These are phyloP conservation scores for Cutaneotrichosporon cavernicola DNA, from an alignment of 1,284 basidiomycete species.

Conservation along the genomic window DNA sequence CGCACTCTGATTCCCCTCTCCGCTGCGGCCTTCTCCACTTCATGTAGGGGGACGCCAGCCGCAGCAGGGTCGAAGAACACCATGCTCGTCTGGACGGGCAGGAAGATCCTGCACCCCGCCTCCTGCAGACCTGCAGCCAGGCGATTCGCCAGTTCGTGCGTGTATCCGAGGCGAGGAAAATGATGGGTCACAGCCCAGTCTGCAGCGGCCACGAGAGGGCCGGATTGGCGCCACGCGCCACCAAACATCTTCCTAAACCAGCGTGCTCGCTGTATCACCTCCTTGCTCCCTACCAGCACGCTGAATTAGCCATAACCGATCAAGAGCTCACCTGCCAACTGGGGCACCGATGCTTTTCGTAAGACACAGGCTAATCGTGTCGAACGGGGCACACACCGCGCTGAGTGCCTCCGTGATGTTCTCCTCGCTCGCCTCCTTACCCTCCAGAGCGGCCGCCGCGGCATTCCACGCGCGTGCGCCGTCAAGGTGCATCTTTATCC, in stretches of 20 bases:
- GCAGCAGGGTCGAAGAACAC: slow-evolving; percentile 55
- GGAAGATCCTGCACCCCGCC: slow-evolving; percentile 71
- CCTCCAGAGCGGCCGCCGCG: slow-evolving; percentile 72
- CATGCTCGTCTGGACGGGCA: slow-evolving; percentile 85
- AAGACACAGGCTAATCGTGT: slow-evolving; percentile 87
- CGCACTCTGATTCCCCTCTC: slow-evolving; percentile 67
- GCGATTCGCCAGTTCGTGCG: slow-evolving; percentile 71
- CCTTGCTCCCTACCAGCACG: slow-evolving; percentile 75
- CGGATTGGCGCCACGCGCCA: slow-evolving; percentile 91
- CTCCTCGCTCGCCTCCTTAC: slow-evolving; percentile 57
- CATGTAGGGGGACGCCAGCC: slow-evolving; percentile 64
- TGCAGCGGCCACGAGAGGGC: slow-evolving; percentile 75
- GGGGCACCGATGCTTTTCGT: slow-evolving; percentile 95
- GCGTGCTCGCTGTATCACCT: slow-evolving; percentile 72
- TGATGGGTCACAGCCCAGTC: slow-evolving; percentile 82
- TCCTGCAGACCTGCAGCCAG: slow-evolving; percentile 72
- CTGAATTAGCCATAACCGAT: neutral
- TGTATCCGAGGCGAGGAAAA: slow-evolving; percentile 70
- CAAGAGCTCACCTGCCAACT: slow-evolving; percentile 64
- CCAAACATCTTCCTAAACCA: slow-evolving; percentile 94
- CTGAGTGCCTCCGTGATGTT: slow-evolving; percentile 56
- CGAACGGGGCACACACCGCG: slow-evolving; percentile 86
- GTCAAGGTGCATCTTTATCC: slow-evolving; percentile 82
- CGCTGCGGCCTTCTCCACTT: slow-evolving; percentile 65
- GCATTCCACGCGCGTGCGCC: slow-evolving; percentile 88